Base-by-base conservation (phyloP, 179 eudicot genomes). In the Drosera spatulata region DNA sequence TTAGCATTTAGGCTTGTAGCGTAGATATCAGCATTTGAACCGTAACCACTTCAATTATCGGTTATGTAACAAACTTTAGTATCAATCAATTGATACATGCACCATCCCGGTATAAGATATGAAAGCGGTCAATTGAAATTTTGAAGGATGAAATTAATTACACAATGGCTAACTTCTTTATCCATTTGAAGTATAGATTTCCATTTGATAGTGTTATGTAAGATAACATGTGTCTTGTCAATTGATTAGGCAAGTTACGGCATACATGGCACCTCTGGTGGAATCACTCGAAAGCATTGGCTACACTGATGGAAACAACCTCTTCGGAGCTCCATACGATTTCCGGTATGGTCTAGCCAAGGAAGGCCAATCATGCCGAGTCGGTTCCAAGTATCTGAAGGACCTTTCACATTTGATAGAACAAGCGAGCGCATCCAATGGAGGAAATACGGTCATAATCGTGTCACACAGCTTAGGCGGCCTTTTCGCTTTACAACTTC, bases 321-420 rank as follows among this genome's bases (percentile, higher is more conserved):
- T 91, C 9, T 91, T 74, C 33, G 98, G 96, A 63, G 96, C 98
- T 6, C 96, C 98, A 0, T 91, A 91, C n/a, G 98, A 91, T 67
- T 91, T 91, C 42, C 89, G 98, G 0, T 88, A 91, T 59, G 98
- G 91, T 38, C 59, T 88, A 59, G 98, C 96, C 15, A 69, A 88
- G 1, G 61, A 73, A 61, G 83, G 82, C 15, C 93, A 73, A 62
- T 79, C 89, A 5, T 60, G 71, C 40, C 52, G 56, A 0, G 75
- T 79, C 3, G 91, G 87, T 6, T 67, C 87, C 11, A 74, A 78
- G 39, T 91, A 75, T 75, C 87, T 91, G 1, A 41, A 72, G 60
- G 80, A 84, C 62, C 81, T 91, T 6, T 84, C 84, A 72, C 8
- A 47, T 1, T 79, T 91, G 15, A 68, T 91, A 42, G 96, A 88